These are phyloP conservation scores for Coprinopsis cinerea DNA, from an alignment of 768 basidiomycete genomes.

Conservation along the genomic window DNA sequence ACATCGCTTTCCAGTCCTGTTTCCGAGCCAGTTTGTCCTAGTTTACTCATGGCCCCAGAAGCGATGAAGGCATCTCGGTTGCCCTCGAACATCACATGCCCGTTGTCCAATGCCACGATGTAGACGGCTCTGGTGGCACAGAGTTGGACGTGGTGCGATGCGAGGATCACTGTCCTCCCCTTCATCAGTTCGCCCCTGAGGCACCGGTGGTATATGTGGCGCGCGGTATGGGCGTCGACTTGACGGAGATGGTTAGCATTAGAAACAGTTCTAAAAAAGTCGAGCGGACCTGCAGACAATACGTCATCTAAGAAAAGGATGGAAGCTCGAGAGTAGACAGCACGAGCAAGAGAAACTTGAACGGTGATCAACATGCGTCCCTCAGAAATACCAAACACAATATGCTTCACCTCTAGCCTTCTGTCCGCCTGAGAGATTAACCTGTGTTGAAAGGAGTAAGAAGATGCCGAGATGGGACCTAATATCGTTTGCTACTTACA, in stretches of 20 bases:
- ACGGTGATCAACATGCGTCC: no score
- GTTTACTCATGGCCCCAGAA: conserved; percentile 51
- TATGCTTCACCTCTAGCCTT: no score
- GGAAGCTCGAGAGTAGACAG: conserved; percentile 44
- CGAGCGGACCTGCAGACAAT: conserved; percentile 56
- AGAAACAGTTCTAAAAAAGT: neutral
- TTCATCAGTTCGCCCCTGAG: conserved; percentile 68
- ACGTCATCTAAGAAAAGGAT: conserved; percentile 73
- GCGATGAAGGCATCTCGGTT: conserved; percentile 52
- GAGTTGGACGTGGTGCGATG: conserved; percentile 91
- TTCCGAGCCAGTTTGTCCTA: conserved; percentile 43
- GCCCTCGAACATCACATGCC: conserved; percentile 70
- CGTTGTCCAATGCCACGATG: conserved; percentile 78
- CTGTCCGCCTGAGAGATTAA: no score
- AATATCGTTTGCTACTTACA: no score
- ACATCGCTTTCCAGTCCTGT: conserved; percentile 39
- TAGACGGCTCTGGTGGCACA: conserved; percentile 76
- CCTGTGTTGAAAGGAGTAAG: no score
- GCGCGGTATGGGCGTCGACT: conserved; percentile 64
- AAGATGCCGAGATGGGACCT: no score
- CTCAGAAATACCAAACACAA: no score
- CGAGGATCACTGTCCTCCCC: conserved; percentile 78
- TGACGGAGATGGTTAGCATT: neutral
- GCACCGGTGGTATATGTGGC: conserved; percentile 73
- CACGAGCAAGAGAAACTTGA: conserved; percentile 39